These are phyloP conservation scores for Dryas integrifolia DNA, from an alignment of 331 rosid species.

Conservation along the genomic window DNA sequence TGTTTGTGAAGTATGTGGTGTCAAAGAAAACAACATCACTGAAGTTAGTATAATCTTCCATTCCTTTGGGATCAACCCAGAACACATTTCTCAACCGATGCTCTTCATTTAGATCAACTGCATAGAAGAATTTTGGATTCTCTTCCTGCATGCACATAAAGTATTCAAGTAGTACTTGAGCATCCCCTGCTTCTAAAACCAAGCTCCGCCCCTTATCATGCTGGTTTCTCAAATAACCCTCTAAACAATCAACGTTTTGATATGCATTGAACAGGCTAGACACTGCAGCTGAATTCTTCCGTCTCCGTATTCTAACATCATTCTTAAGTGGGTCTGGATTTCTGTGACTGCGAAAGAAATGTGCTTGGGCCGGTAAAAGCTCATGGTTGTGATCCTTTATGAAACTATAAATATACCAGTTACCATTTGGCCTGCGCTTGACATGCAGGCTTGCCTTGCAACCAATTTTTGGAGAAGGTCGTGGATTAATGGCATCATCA, in stretches of 20 bases:
- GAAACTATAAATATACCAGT: slow-evolving; percentile 76
- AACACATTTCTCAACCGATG: slow-evolving; percentile 80
- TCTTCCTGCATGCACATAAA: slow-evolving; percentile 85
- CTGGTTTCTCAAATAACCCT: slow-evolving; percentile 60
- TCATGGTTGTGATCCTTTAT: slow-evolving; percentile 89
- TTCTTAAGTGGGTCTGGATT: slow-evolving; percentile 49
- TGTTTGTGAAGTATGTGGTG: slow-evolving; percentile 74
- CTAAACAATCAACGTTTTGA: slow-evolving; percentile 78
- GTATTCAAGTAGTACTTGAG: slow-evolving; percentile 68
- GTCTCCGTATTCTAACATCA: slow-evolving; percentile 65
- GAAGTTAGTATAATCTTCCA: slow-evolving; percentile 72
- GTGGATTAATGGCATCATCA: slow-evolving; percentile 91
- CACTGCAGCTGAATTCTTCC: slow-evolving; percentile 55
- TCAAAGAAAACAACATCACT: slow-evolving; percentile 76
- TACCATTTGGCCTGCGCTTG: slow-evolving; percentile 75
- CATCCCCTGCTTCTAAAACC: slow-evolving; percentile 73
- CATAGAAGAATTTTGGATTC: slow-evolving; percentile 84
- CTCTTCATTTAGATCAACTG: slow-evolving; percentile 88
- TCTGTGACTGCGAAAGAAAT: slow-evolving; percentile 85
- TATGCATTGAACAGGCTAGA: slow-evolving; percentile 68
- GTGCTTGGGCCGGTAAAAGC: slow-evolving; percentile 82
- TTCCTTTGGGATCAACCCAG: slow-evolving; percentile 90
- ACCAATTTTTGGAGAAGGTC: slow-evolving; percentile 91
- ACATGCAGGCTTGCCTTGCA: slow-evolving; percentile 97
- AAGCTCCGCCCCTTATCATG: slow-evolving; percentile 63